Evolutionary conservation across 495 filamentous ascomycete species (phyloP), one percentile per base, ranked within the genome.

Genomic region (Thermochaetoides thermophila): DNA sequence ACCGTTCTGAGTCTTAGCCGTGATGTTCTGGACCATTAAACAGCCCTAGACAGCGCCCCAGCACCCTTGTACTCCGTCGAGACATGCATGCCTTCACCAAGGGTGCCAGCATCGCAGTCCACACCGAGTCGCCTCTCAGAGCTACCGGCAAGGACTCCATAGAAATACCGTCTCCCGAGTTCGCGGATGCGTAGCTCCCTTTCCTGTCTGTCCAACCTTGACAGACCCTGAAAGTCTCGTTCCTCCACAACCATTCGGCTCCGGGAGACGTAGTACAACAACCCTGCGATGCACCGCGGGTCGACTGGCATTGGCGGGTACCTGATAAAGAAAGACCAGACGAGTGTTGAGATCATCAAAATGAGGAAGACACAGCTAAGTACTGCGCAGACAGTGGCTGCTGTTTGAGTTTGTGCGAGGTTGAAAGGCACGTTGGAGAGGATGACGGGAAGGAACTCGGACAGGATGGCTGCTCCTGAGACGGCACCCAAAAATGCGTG

Each of bases 231-330:
- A 14, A 59, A 37, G 17, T 49, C n/a, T n/a, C n/a, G n/a, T n/a
- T 39, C 3, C 31, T 29, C 35, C 50, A 24, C 21, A 24, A 24
- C 29, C 38, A 54, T 42, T 11, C 23, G 34, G 4, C 44, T 47
- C 29, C 46, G 35, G 10, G 46, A 45, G 0, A 59, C 50, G 17
- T 59, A 59, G 24, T 39, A 59, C 46, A 55, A 21, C 25, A 43
- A 20, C 4, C 55, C 55, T 2, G 45, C 45, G 17, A 59, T 49
- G 18, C 30, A 44, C 7, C 50, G 36, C 28, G 55, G 55, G 19
- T 56, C 53, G 12, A 49, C 48, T 1, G 55, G 55, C 53, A 59
- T 52, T 3, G 45, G 46, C 12, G 55, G 55, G 40, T 49, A 59
- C 1, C 40, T 32, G 13, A 49, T 33, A 13, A 46, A 46, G 31